Base-by-base conservation (phyloP, 257 asterid species). In the Solanum stenotomum region DNA sequence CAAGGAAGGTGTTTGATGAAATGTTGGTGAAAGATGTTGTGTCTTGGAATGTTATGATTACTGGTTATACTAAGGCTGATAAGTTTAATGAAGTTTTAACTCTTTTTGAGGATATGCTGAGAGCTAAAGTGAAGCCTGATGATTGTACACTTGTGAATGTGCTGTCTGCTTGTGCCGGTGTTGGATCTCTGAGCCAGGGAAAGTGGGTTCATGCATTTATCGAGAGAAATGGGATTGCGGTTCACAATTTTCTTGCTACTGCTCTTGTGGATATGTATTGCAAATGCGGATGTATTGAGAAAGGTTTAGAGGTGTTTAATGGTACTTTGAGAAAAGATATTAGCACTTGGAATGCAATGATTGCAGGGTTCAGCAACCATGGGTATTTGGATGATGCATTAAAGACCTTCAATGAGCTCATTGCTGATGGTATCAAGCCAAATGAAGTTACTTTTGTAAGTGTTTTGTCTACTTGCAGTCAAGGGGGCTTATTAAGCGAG, bases 241-340 rank as follows among this genome's bases (percentile, higher is more conserved):
- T 88, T 23, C 63, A 87, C 31, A 90, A 91, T 86, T 89, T 89
- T 87, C 78, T 92, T 44, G 91, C 92, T 33, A 92, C 91, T 18
- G 91, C 91, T 84, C 91, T 92, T 79, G 91, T 90, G 74, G 91
- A 92, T 83, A 92, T 91, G 93, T 91, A 91, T 81, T 85, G 90
- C 4, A 91, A 90, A 89, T 90, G 93, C 88, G 93, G 92, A 86
- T 87, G 70, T 68, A 89, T 92, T 76, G 91, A 90, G 86, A 88
- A 92, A 89, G 88, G 90, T 10, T 10, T 70, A 13, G 90, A 87
- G 77, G 90, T 90, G 78, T 89, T 90, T 84, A 76, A 78, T n/a
- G 18, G 76, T 72, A 67, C 91, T 35, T 70, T 77, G 70, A 56
- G 44, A 85, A 92, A 89, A 85, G 91, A 90, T 79, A 85, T 88